Evolutionary conservation across 805 yeast species (phyloP).

Genomic region (Yueomyces sinensis): DNA sequence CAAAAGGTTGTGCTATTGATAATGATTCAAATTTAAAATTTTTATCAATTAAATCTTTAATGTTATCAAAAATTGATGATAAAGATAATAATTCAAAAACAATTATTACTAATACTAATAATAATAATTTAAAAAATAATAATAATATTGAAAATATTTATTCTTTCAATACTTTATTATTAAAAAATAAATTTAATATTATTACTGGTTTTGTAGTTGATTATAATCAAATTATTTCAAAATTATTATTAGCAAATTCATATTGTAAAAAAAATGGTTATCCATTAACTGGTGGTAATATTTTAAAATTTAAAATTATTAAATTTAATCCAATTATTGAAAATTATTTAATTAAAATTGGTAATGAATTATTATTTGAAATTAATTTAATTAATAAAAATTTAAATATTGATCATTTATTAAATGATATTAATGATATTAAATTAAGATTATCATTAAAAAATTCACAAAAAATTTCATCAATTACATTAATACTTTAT

Average conservation of each 20-base stretch:
- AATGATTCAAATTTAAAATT: not conserved
- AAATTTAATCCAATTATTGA: not conserved
- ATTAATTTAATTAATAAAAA: not conserved
- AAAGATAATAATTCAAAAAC: not conserved
- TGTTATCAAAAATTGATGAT: not conserved
- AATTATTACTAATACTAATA: no score
- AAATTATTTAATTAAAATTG: conserved; percentile 1
- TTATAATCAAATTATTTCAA: not conserved
- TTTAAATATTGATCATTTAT: not conserved
- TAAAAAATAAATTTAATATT: not conserved
- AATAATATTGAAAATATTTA: no score
- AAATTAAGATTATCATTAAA: conserved; percentile 4
- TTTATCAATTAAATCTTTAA: not conserved
- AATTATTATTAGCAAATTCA: not conserved
- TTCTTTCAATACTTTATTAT: not conserved
- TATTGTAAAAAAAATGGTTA: not conserved
- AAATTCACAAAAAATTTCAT: conserved; percentile 1
- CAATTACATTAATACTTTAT: conserved; percentile 2
- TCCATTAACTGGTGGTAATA: conserved; percentile 3
- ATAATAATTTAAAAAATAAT: no score
- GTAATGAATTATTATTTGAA: conserved; percentile 1
- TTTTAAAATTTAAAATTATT: conserved; percentile 3
- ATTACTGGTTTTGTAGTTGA: not conserved
- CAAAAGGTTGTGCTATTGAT: not conserved
- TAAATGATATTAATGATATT: conserved; percentile 1